Evolutionary conservation across 1,284 basidiomycete genomes (phyloP).

Genomic region (Mycena sp.): DNA sequence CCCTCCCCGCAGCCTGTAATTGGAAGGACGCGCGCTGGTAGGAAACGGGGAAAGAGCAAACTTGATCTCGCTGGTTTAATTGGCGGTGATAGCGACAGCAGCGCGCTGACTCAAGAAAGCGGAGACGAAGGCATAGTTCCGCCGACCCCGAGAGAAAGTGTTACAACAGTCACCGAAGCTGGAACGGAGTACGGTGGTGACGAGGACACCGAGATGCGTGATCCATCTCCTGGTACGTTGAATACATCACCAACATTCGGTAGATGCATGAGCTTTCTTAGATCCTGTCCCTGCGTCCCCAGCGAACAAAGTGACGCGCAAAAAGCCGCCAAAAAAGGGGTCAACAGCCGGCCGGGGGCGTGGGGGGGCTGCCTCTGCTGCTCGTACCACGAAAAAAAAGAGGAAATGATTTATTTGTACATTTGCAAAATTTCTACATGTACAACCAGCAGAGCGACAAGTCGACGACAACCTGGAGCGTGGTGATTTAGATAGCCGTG

Average conservation of each 20-base stretch:
- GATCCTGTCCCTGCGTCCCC: constrained; percentile 15
- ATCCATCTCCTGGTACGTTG: constrained; percentile 63
- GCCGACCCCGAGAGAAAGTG: constrained; percentile 66
- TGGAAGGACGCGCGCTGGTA: constrained; percentile 35
- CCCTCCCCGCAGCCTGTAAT: constrained; percentile 60
- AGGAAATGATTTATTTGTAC: constrained; percentile 24
- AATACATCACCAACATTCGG: background rate
- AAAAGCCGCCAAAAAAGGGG: constrained; percentile 28
- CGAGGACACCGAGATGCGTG: constrained; percentile 65
- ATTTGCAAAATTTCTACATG: background rate
- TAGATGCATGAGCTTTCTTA: background rate
- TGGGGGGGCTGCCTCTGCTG: constrained; percentile 5
- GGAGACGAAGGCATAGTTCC: constrained; percentile 66
- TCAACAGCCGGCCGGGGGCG: no score
- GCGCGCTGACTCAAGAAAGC: constrained; percentile 81
- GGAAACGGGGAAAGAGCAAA: constrained; percentile 49
- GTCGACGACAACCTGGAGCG: no score
- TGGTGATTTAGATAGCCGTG: constrained; percentile 6
- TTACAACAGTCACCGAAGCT: constrained; percentile 75
- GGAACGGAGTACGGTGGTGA: constrained; percentile 73
- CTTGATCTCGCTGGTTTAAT: constrained; percentile 73
- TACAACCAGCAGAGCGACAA: background rate
- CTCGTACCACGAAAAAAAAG: constrained; percentile 29
- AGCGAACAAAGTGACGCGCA: constrained; percentile 15
- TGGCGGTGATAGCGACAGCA: constrained; percentile 82